Evolutionary conservation across 2,329 filamentous ascomycete genomes (phyloP).

Genomic region (Sporothrix globosa): DNA sequence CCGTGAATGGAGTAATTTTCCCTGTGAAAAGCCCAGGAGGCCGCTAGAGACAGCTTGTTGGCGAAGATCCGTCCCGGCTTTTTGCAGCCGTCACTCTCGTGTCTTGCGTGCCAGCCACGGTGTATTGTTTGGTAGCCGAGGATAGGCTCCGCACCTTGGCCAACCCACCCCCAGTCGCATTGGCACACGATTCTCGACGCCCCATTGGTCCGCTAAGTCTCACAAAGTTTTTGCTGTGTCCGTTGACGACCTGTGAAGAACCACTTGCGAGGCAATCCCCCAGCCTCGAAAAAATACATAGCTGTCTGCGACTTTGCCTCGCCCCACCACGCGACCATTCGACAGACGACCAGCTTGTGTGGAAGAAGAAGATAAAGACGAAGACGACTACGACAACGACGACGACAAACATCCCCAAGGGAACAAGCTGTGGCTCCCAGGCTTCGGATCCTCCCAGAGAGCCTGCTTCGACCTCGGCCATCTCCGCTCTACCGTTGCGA

Average conservation of each 20-base stretch:
- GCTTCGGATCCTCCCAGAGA: not conserved
- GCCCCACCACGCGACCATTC: conserved; percentile 27
- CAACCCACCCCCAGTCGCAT: conserved; percentile 23
- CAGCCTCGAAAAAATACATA: conserved; percentile 27
- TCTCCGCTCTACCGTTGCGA: conserved; percentile 23
- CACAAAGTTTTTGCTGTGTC: conserved; percentile 15
- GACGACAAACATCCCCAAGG: not conserved
- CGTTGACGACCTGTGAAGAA: conserved; percentile 9
- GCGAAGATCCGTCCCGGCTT: conserved; percentile 6
- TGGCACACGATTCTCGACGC: conserved; percentile 5
- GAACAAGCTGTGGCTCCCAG: conserved; percentile 3
- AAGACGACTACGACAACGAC: not conserved
- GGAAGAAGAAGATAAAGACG: not conserved
- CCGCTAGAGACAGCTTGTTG: not conserved
- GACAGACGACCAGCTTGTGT: not conserved
- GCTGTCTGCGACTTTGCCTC: conserved; percentile 10
- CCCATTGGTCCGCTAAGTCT: conserved; percentile 23
- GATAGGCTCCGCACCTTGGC: conserved; percentile 24
- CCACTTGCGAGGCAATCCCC: not conserved
- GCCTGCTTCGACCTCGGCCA: not conserved
- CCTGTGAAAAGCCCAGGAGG: not conserved
- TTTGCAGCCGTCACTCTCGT: not conserved
- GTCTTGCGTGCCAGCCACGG: conserved; percentile 19
- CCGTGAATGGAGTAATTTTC: not conserved
- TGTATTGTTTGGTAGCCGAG: conserved; percentile 25